phyloP scores from a whole-genome alignment of 305 asterid species.

The Coffea humblotiana region DNA sequence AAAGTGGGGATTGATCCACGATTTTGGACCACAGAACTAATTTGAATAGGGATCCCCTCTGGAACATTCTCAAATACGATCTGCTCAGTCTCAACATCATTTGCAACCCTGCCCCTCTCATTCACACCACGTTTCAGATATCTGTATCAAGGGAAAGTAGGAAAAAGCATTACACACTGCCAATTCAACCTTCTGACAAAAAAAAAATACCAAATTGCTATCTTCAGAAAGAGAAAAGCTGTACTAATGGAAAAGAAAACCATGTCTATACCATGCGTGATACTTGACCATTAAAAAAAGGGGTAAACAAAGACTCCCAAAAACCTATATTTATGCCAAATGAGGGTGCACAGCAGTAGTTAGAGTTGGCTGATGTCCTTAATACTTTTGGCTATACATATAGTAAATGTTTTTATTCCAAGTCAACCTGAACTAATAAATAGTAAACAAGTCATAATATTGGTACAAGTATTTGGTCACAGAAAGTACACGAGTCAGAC shows the following conservation, averaged over 20 bases:
- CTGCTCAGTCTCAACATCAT: slow-evolving; percentile 98
- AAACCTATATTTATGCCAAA: background rate
- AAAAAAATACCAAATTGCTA: background rate
- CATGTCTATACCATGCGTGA: background rate
- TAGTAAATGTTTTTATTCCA: background rate
- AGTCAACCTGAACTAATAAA: background rate
- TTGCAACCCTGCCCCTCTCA: slow-evolving; percentile 90
- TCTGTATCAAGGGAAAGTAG: slow-evolving; percentile 39
- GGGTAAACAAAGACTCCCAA: background rate
- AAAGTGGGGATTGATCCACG: slow-evolving; percentile 99
- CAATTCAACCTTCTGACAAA: background rate
- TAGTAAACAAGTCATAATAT: background rate
- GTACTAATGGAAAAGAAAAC: background rate
- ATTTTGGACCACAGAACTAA: slow-evolving; percentile 91
- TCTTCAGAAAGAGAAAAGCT: background rate
- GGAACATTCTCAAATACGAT: slow-evolving; percentile 71
- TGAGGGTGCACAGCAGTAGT: background rate
- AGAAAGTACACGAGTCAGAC: background rate
- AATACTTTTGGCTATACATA: too few species aligned
- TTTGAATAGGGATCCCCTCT: slow-evolving; percentile 64
- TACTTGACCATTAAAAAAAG: background rate
- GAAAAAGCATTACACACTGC: slow-evolving; percentile 9
- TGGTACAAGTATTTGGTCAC: background rate
- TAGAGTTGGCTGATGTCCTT: background rate
- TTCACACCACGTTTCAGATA: slow-evolving; percentile 94